Evolutionary conservation across 2,329 filamentous ascomycete species (phyloP), one percentile per base, ranked within the genome.

Genomic region (Neonectria faginata): DNA sequence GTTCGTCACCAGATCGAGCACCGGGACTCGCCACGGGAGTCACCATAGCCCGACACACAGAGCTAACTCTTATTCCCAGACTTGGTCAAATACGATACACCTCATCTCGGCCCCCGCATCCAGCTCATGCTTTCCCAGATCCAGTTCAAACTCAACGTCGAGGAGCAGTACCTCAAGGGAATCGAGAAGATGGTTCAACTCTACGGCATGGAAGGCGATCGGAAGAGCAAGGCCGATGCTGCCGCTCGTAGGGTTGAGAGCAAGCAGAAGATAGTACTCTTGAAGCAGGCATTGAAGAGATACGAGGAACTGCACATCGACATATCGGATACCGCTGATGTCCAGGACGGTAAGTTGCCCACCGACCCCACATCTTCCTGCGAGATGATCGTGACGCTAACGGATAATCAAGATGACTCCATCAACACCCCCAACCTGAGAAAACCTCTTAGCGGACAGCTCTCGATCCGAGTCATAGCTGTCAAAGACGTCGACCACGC

Each of bases 141-240:
- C 68, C 94, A 98, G 80, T 99, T 99, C 84, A 99, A 99, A 83
- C 87, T 99, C 66, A 97, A 96, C 71, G 96, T 99, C 29, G 96
- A 99, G 79, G 97, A 97, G 78, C 96, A 99, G 81, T 99, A 99
- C 81, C 94, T 98, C 70, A 97, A 97, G 76, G 96, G 96, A 67
- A 96, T 99, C 73, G 96, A 99, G 81, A 99, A 99, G 84, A 98
- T 99, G 96, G 93, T 97, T 51, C 93, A 96, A 78, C 85, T 99
- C 39, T 99, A 99, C 77, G 91, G 96, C 77, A 96, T 98, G 87
- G 96, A 98, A 79, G 95, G 96, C 31, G 96, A 99, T 77, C 90
- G 94, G 73, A 97, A 97, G 84, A 98, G 95, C 82, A 93, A 92
- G 78, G 90, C 92, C 62, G 96, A 99, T 79, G 96, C 96, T 45